Evolutionary conservation across 192 early-diverging fungal genomes (phyloP).

Genomic region (Linnemannia hyalina): DNA sequence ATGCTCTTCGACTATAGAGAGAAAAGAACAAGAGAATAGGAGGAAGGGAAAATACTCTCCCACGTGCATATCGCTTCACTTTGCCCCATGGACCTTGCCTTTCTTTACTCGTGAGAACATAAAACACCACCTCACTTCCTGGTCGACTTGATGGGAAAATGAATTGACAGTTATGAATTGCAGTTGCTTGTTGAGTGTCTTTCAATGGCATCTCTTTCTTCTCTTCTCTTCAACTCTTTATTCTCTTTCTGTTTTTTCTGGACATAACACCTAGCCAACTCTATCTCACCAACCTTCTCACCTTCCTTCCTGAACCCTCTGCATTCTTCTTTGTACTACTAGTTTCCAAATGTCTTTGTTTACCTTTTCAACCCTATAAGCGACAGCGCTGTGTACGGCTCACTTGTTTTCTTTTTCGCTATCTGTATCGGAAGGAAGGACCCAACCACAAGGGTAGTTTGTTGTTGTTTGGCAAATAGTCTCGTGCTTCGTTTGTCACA

Average conservation of each 20-base stretch:
- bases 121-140: neutral
- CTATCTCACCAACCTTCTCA: too few relatives aligned
- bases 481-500: constrained; percentile 15
- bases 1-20: neutral
- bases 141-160: neutral
- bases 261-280: neutral
- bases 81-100: neutral
- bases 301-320: too few relatives aligned
- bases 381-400: too few relatives aligned
- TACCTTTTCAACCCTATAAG: too few relatives aligned
- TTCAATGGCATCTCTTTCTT: neutral
- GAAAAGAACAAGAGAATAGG: neutral
- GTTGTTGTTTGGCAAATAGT: neutral
- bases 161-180: too few relatives aligned
- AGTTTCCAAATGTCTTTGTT: too few relatives aligned
- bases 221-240: neutral
- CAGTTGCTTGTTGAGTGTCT: too few relatives aligned
- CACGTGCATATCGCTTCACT: neutral
- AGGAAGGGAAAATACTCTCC: neutral
- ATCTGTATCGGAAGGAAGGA: neutral
- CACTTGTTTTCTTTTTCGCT: neutral
- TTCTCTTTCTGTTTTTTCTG: neutral
- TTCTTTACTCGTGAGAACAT: too few relatives aligned
- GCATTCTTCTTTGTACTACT: too few relatives aligned
- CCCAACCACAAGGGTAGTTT: neutral